phyloP scores from a whole-genome alignment of 2,329 filamentous ascomycete species.

The Beauveria sp. region DNA sequence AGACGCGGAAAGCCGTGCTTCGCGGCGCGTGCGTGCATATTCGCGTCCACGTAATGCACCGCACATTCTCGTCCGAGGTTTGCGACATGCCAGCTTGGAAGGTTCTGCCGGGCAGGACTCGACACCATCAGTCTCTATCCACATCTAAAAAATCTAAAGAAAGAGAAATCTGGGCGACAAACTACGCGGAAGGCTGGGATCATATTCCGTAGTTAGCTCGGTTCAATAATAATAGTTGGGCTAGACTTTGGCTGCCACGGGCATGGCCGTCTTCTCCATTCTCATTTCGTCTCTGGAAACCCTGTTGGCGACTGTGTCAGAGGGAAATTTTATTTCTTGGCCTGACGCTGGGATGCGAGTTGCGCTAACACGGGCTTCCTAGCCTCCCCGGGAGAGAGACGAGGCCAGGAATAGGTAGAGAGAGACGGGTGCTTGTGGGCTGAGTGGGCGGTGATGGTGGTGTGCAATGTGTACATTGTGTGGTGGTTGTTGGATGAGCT shows the following conservation, averaged over 20 bases:
- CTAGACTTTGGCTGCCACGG: neutral
- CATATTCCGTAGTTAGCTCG: neutral
- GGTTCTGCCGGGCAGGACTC: neutral
- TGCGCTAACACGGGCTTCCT: slow-evolving; percentile 9
- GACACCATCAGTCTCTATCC: neutral
- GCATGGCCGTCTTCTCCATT: neutral
- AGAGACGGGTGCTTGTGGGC: neutral
- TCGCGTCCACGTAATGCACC: neutral
- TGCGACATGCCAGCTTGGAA: slow-evolving; percentile 6
- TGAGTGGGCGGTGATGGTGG: neutral
- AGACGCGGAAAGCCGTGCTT: neutral
- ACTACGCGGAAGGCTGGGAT: neutral
- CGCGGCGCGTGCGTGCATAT: slow-evolving; percentile 4
- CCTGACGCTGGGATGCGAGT: neutral
- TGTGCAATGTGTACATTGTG: neutral
- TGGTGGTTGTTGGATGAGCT: neutral
- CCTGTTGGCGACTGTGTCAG: neutral
- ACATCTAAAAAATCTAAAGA: neutral
- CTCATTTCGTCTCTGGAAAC: neutral
- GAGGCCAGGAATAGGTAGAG: slow-evolving; percentile 6
- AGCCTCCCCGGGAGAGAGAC: slow-evolving; percentile 7
- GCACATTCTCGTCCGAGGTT: slow-evolving; percentile 5
- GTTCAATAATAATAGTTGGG: neutral
- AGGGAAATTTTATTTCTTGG: neutral
- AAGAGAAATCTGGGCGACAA: neutral